Base-by-base conservation (phyloP, 345 rosid genomes). In the Pseudoturritis turrita region DNA sequence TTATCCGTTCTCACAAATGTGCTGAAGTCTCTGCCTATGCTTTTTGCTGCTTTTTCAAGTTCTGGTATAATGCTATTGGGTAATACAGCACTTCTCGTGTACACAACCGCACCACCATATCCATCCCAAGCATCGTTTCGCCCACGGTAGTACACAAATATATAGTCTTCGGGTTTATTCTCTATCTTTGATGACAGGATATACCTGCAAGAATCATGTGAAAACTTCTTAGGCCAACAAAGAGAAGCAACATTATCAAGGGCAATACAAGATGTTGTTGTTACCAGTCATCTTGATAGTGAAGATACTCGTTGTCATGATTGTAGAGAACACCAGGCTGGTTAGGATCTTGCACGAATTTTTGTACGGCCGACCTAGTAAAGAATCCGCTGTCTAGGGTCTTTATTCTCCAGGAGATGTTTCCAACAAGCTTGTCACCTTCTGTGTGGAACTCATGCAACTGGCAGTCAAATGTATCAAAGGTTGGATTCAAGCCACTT, bases 91-190 rank as follows among this genome's bases (percentile, higher is more conserved):
- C 91, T 86, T 87, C 96, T 94, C 0, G 98, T 94, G 81, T 94
- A 94, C n/a, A 94, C 68, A 65, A 94, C 90, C 1, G 97, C 95
- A 51, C 98, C 98, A 0, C 96, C 97, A 36, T 94, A 94, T 70
- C 98, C 98, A 77, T 94, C 97, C 98, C 98, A 94, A 39, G 97
- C 98, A 81, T 94, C 96, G 58, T 94, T 94, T 63, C 87, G 43
- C 51, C 97, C 97, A 22, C 81, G 89, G 79, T 94, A 94, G 68
- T 94, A 94, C 47, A 94, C 96, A 49, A 91, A 94, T 17, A 89
- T 62, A 23, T 89, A 91, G 74, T 94, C 97, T 13, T 91, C 93
- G 0, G 77, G 82, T 64, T 82, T 81, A 46, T 88, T 84, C 78
- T 91, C 89, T 25, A 81, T 75, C 82, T 91, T 83, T 37, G 97